Conservation (phyloP, 345 rosid species). For the Rhodamnia argentea region DNA sequence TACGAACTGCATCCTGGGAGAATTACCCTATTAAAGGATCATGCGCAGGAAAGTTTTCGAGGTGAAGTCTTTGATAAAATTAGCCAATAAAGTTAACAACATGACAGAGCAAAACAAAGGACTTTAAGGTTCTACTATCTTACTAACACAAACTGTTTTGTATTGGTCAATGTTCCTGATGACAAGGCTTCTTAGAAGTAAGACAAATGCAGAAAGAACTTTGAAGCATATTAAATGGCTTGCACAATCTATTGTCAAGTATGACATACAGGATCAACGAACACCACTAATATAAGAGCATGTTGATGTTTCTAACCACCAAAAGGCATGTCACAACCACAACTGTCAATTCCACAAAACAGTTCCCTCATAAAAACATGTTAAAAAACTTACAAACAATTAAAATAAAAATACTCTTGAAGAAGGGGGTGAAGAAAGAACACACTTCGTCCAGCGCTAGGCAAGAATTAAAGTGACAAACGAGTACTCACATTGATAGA, state of each 20-base stretch:
- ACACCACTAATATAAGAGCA: neutral
- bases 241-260: neutral
- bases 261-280: neutral
- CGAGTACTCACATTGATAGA: conserved; percentile 70
- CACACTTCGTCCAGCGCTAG: neutral
- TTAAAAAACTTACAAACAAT: neutral
- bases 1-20: neutral
- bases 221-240: neutral
- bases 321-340: neutral
- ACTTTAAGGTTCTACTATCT: neutral
- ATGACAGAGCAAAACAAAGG: neutral
- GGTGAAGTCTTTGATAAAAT: neutral
- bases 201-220: neutral
- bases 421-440: neutral
- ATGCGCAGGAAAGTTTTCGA: neutral
- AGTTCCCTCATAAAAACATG: neutral
- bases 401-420: neutral
- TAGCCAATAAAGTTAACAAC: neutral
- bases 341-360: neutral
- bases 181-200: neutral
- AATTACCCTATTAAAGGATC: neutral
- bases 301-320: neutral
- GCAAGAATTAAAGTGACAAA: neutral
- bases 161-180: neutral
- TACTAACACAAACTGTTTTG: neutral